These are phyloP conservation scores for Plasmodium gaboni DNA, from an alignment of 169 alveolate species.

Conservation along the genomic window DNA sequence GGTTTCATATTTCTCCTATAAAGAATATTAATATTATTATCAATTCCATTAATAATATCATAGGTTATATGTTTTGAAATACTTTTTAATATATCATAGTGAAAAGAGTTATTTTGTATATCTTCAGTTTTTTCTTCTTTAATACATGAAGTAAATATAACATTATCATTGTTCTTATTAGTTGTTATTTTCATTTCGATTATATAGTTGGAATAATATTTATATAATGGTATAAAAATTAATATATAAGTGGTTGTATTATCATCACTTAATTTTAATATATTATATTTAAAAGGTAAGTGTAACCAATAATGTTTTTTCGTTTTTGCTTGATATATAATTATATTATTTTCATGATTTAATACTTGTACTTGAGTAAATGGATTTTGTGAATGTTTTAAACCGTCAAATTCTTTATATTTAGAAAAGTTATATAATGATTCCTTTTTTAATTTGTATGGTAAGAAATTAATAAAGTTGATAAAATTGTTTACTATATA, in stretches of 20 bases:
- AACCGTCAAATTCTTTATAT: slow-evolving; percentile 19
- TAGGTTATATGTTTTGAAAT: slow-evolving; percentile 58
- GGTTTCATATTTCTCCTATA: slow-evolving; percentile 33
- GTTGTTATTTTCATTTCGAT: slow-evolving; percentile 39
- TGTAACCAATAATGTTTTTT: slow-evolving; percentile 69
- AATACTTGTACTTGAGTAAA: slow-evolving; percentile 30
- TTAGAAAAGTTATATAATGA: slow-evolving; percentile 31
- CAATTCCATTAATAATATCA: slow-evolving; percentile 59
- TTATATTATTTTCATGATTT: slow-evolving; percentile 27
- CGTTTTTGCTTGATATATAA: slow-evolving; percentile 61
- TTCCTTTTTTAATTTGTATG: slow-evolving; percentile 18
- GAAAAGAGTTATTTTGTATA: slow-evolving; percentile 7
- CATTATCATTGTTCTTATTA: slow-evolving; percentile 16
- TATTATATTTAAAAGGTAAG: slow-evolving; percentile 40
- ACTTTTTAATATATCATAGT: slow-evolving; percentile 21
- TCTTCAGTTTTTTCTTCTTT: not conserved
- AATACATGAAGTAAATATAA: slow-evolving; percentile 21
- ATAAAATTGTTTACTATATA: slow-evolving; percentile 37
- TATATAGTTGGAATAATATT: slow-evolving; percentile 60
- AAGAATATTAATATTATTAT: slow-evolving; percentile 40
- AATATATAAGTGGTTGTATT: slow-evolving; percentile 10
- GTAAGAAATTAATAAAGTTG: slow-evolving; percentile 43
- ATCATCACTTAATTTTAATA: slow-evolving; percentile 16
- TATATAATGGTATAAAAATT: slow-evolving; percentile 50
- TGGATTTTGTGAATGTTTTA: slow-evolving; percentile 5